phyloP scores from a whole-genome alignment of 106 monocot species.

The Hemerocallis citrina region DNA sequence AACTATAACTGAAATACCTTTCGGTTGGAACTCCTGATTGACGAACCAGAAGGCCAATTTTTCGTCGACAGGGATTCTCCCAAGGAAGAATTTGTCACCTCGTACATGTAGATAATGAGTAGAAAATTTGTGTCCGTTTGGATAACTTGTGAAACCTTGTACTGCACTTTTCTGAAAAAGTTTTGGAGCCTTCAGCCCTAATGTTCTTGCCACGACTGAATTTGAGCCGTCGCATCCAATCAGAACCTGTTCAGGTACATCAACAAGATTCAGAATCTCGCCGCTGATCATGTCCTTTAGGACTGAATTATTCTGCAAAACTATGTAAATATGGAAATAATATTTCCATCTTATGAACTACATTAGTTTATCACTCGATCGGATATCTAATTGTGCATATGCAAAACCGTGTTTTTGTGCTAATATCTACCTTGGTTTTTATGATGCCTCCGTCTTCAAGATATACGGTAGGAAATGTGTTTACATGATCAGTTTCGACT shows the following conservation, averaged over 20 bases:
- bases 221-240: constrained; percentile 51
- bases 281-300: too few relatives aligned
- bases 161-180: background rate
- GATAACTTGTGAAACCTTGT: constrained; percentile 17
- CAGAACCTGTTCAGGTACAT: constrained; percentile 20
- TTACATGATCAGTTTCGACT: constrained; percentile 9
- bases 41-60: constrained; percentile 32
- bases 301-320: too few relatives aligned
- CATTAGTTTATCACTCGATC: background rate
- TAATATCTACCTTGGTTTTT: constrained; percentile 20
- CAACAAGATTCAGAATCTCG: background rate
- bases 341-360: too few relatives aligned
- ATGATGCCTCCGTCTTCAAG: constrained; percentile 23
- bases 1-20: constrained; percentile 10
- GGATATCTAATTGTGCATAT: background rate
- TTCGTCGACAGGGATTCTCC: constrained; percentile 26
- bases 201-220: constrained; percentile 28
- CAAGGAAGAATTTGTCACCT: constrained; percentile 1
- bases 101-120: constrained; percentile 15
- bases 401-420: background rate
- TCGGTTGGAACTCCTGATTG: background rate
- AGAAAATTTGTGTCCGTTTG: constrained; percentile 19
- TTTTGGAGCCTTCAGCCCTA: constrained; percentile 20
- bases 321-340: background rate
- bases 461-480: constrained; percentile 16